These are phyloP conservation scores for Colletotrichum tropicicola DNA, from an alignment of 2,329 filamentous ascomycete species.

Conservation along the genomic window DNA sequence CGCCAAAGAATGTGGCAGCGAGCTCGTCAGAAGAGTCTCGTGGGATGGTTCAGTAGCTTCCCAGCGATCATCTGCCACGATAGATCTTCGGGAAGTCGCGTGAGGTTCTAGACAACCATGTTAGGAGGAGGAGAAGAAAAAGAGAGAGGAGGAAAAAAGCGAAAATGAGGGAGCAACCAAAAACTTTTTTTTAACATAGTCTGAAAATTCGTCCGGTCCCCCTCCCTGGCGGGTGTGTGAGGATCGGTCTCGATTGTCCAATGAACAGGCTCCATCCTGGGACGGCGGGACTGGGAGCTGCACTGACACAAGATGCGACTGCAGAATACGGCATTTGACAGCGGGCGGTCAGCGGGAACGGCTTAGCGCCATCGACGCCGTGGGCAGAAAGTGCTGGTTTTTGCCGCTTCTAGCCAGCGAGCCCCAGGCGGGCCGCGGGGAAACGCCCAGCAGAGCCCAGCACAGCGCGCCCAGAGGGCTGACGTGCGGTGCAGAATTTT, in stretches of 20 bases:
- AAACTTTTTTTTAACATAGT: slow-evolving; percentile 31
- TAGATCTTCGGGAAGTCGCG: slow-evolving; percentile 33
- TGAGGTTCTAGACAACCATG: slow-evolving; percentile 29
- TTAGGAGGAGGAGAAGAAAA: slow-evolving; percentile 28
- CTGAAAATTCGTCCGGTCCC: slow-evolving; percentile 27
- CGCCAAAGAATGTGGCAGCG: slow-evolving; percentile 21
- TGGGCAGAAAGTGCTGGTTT: slow-evolving; percentile 13
- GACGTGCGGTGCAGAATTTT: slow-evolving; percentile 26
- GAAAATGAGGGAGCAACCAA: slow-evolving; percentile 18
- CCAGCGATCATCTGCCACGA: slow-evolving; percentile 35
- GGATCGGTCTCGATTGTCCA: slow-evolving; percentile 20
- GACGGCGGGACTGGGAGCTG: slow-evolving; percentile 1
- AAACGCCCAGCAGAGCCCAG: slow-evolving; percentile 4
- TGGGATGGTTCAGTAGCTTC: slow-evolving; percentile 27
- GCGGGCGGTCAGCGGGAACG: slow-evolving; percentile 11
- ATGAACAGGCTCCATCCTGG: slow-evolving; percentile 25
- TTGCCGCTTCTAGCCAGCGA: slow-evolving; percentile 27
- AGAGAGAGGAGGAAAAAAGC: slow-evolving; percentile 20
- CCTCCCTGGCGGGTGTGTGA: slow-evolving; percentile 8
- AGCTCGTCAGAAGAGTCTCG: slow-evolving; percentile 31
- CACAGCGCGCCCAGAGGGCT: neutral
- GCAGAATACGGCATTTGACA: slow-evolving; percentile 14
- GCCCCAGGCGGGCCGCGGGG: slow-evolving; percentile 19
- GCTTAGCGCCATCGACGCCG: slow-evolving; percentile 2
- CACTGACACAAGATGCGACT: slow-evolving; percentile 25